Evolutionary conservation across 192 early-diverging fungal genomes (phyloP).

Genomic region (Podila minutissima): DNA sequence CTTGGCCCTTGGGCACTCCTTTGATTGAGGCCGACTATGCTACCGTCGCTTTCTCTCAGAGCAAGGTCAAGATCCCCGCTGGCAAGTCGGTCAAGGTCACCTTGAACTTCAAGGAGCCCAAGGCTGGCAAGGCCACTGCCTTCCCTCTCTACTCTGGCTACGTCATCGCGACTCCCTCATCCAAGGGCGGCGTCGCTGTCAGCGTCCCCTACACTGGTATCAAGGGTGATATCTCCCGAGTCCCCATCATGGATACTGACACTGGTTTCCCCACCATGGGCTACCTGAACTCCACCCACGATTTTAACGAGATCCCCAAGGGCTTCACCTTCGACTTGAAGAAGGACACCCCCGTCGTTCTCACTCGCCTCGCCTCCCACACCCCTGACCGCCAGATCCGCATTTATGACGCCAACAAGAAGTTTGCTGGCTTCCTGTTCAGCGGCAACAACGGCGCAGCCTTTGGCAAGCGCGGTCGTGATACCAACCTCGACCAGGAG

Average conservation of each 20-base stretch:
- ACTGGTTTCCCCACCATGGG: constrained; percentile 20
- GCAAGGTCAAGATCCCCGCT: constrained; percentile 35
- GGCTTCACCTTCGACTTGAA: constrained; percentile 64
- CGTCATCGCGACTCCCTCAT: constrained; percentile 40
- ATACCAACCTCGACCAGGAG: no score
- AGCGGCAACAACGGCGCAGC: no score
- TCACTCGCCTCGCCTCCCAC: not conserved
- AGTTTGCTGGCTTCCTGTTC: no score
- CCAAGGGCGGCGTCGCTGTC: constrained; percentile 32
- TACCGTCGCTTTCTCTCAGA: constrained; percentile 20
- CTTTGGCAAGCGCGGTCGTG: no score
- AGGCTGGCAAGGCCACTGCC: constrained; percentile 17
- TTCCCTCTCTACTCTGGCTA: constrained; percentile 61
- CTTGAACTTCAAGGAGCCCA: constrained; percentile 26
- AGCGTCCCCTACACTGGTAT: constrained; percentile 59
- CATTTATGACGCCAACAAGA: not conserved
- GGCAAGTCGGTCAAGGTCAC: constrained; percentile 29
- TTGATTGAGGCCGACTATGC: constrained; percentile 21
- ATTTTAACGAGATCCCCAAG: constrained; percentile 92
- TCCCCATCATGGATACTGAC: constrained; percentile 55
- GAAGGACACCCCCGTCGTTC: constrained; percentile 75
- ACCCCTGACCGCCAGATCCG: not conserved
- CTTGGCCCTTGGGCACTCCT: constrained; percentile 16
- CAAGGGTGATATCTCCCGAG: constrained; percentile 47
- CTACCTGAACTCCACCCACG: constrained; percentile 84